Evolutionary conservation across 2,329 filamentous ascomycete species (phyloP).

Genomic region (Apiospora koreana): DNA sequence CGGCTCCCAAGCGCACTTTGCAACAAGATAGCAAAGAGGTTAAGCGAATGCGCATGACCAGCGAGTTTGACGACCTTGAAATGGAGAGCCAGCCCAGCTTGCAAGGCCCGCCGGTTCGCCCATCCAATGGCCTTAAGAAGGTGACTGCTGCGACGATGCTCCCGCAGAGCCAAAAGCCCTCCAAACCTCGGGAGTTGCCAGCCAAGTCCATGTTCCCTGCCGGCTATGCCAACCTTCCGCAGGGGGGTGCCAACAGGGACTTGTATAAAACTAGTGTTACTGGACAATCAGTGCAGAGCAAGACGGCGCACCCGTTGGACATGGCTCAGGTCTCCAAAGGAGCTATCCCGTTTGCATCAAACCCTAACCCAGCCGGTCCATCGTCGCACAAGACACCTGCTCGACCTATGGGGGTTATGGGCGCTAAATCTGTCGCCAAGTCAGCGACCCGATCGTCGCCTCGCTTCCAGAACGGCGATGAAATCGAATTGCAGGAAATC

Average conservation of each 20-base stretch:
- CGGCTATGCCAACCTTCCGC: constrained; percentile 62
- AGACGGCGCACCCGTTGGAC: constrained; percentile 70
- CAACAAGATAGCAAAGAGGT: constrained; percentile 69
- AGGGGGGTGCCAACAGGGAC: constrained; percentile 52
- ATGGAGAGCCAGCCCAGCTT: constrained; percentile 63
- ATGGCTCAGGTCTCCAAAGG: constrained; percentile 87
- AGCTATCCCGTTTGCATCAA: constrained; percentile 86
- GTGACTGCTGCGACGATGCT: constrained; percentile 42
- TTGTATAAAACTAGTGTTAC: constrained; percentile 69
- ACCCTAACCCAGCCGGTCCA: constrained; percentile 53
- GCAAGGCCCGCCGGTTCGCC: constrained; percentile 83
- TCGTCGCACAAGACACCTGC: constrained; percentile 71
- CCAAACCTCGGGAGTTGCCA: constrained; percentile 53
- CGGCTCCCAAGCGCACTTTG: constrained; percentile 72
- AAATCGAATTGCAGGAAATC: constrained; percentile 91
- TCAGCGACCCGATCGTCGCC: constrained; percentile 71
- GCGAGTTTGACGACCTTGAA: constrained; percentile 65
- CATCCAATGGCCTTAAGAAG: constrained; percentile 71
- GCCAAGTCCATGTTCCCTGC: constrained; percentile 61
- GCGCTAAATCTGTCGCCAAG: constrained; percentile 60
- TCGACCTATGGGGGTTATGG: constrained; percentile 48
- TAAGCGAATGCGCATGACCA: constrained; percentile 79
- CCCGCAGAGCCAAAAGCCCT: constrained; percentile 33
- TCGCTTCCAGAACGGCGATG: constrained; percentile 84
- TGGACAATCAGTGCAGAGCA: constrained; percentile 65